Base-by-base conservation (phyloP, 805 yeast genomes). In the Hanseniaspora guilliermondii region DNA sequence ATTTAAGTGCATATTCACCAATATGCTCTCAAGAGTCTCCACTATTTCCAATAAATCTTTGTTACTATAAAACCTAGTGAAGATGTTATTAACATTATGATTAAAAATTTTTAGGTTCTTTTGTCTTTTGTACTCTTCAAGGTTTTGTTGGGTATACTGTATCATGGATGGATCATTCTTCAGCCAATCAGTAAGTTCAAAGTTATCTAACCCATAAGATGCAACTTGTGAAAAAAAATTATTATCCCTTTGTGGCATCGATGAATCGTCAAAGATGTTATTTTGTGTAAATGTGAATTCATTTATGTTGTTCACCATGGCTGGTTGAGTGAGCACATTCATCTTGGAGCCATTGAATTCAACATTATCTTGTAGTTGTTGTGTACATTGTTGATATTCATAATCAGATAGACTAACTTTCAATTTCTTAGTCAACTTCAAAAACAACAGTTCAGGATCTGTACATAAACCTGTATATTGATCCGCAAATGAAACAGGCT, bases 361-460 rank as follows among this genome's bases (percentile, higher is more conserved):
- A 39, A 38, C 24, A 36, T 1, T 41, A 32, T 27, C 59, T 61
- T 32, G 32, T 5, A 44, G 17, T 30, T 44, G 47, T 33, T 61
- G 67, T 0, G 66, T 64, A n/a, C 60, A 64, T 45, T 49, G 52
- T 19, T 62, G 48, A 49, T 70, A 71, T 19, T 74, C 76, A 8
- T 73, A 75, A 59, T 77, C 81, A n/a, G 74, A 68, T 45, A 79
- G 60, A 8, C 77, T 78, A 45, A 82, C 72, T 56, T 74, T 76
- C 52, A 83, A 67, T 33, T 73, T 76, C 33, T 75, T 73, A 56
- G 82, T 64, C 46, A 83, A 61, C 53, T 72, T 72, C 3, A 76
- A 70, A 0, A 83, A 78, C 32, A 83, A 65, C 17, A 69, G 62
- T 6, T 70, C 58, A 2, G 86, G 76, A 59, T 82, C 78, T 22